Evolutionary conservation across 1,139 yeast genomes (phyloP), one percentile per base, ranked within the genome.

Genomic region (Saccharomycopsis hybrid): DNA sequence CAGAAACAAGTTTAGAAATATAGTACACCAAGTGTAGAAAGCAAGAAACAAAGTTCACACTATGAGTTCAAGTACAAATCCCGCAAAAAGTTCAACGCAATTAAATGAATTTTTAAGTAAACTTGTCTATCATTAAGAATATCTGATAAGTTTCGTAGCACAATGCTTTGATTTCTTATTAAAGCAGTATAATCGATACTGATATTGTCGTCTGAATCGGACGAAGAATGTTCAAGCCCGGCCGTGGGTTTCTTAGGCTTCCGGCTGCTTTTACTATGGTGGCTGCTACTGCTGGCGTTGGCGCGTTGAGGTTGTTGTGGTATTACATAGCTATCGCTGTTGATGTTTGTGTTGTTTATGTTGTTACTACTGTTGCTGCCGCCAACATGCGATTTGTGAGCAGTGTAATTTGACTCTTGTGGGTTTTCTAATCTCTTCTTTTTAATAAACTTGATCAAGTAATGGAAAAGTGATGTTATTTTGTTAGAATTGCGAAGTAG

Each of bases 41-140:
- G n/a, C n/a, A n/a, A n/a, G n/a, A n/a, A n/a, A n/a, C n/a, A n/a
- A n/a, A n/a, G n/a, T n/a, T n/a, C n/a, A n/a, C n/a, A n/a, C n/a
- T n/a, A n/a, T n/a, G n/a, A n/a, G n/a, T n/a, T n/a, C n/a, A n/a
- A n/a, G 24, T 49, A 49, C 35, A 51, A 35, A 24, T 51, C 44
- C 27, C 39, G 36, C 11, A 52, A 38, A 13, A 52, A 52, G 9
- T 36, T 41, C 3, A 43, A 11, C 18, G 52, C 55, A 3, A 50
- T 33, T n/a, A 55, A 11, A 30, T 52, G 55, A 18, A 52, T 18
- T 28, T 44, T 52, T 3, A 50, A 5, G 40, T 52, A 52, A 13
- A 52, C 47, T n/a, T 43, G 30, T n/a, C 38, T 41, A 46, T 52
- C 55, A 11, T 43, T 41, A 18, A 52, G 29, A 9, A 52, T 47